phyloP scores from a whole-genome alignment of 2,329 filamentous ascomycete genomes.

The Ceratocystis smalleyi region DNA sequence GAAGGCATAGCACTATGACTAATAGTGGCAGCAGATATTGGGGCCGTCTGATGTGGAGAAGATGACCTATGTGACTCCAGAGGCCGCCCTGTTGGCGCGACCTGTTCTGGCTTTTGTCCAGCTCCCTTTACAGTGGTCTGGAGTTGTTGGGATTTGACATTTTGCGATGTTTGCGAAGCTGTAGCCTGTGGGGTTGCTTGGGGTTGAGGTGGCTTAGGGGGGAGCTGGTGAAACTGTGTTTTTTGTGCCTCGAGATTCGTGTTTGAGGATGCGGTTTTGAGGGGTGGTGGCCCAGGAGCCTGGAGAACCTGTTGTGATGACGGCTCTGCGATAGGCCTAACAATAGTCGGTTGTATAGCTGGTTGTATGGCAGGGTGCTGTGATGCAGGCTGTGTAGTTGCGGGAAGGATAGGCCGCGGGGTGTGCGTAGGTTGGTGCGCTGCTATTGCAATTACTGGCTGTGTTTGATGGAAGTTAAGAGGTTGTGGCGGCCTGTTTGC shows the following conservation, averaged over 20 bases:
- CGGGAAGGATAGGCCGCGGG: not conserved
- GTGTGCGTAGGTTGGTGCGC: not conserved
- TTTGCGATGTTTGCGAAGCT: not conserved
- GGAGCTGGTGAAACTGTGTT: conserved; percentile 22
- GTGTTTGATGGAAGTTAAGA: not conserved
- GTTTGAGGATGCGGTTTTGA: not conserved
- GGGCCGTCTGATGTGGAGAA: not conserved
- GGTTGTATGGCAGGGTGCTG: not conserved
- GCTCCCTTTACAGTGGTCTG: not conserved
- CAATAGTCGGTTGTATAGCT: not conserved
- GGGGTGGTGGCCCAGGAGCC: not conserved
- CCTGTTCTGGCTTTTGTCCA: not conserved
- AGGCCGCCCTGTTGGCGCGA: not conserved
- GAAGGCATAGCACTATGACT: not conserved
- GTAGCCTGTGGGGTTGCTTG: not conserved
- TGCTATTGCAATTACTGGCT: not conserved
- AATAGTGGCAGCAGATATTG: not conserved
- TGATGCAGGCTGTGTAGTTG: not conserved
- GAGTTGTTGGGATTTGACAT: not conserved
- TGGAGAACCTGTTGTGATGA: conserved; percentile 13
- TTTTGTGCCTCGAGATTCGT: conserved; percentile 24
- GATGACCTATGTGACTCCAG: not conserved
- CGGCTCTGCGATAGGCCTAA: not conserved
- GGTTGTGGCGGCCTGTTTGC: not conserved
- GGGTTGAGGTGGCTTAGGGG: conserved; percentile 7